Evolutionary conservation across 2,329 filamentous ascomycete genomes (phyloP).

Genomic region (Cladosporium velox): DNA sequence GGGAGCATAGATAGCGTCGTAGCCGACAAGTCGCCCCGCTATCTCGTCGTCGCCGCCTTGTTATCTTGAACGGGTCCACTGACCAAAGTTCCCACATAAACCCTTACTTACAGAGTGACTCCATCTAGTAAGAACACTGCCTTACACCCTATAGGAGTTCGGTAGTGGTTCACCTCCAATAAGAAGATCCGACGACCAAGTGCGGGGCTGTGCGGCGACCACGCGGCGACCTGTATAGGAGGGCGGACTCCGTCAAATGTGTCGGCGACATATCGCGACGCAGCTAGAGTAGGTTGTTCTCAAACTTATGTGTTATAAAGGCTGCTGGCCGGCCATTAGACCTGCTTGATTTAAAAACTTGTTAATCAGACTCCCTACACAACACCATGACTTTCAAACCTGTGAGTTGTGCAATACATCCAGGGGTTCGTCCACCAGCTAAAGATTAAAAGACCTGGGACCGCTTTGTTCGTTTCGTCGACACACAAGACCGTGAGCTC

Average conservation of each 20-base stretch:
- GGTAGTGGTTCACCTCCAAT: not conserved
- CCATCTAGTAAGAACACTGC: not conserved
- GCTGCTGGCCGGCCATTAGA: not conserved
- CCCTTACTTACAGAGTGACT: not conserved
- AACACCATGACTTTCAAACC: not conserved
- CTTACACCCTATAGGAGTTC: not conserved
- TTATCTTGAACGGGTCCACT: not conserved
- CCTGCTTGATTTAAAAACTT: not conserved
- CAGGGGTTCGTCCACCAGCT: not conserved
- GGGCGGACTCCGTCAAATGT: not conserved
- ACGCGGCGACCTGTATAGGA: not conserved
- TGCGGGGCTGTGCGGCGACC: not conserved
- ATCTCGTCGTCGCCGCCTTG: not conserved
- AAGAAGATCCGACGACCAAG: not conserved
- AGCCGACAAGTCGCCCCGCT: not conserved
- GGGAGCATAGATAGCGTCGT: not conserved
- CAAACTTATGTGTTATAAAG: not conserved
- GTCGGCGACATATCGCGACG: not conserved
- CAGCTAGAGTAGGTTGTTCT: not conserved
- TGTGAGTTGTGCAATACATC: not conserved
- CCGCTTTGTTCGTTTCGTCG: constrained; percentile 6
- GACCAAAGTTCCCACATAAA: not conserved
- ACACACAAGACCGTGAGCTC: not conserved
- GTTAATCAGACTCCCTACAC: not conserved
- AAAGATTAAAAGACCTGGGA: not conserved